Percentiles rank a stretch among this genome's conserved stretches.
These are phyloP conservation scores for Mesostigma viride DNA, from an alignment of 139 green algal species.

Conservation along the genomic window DNA sequence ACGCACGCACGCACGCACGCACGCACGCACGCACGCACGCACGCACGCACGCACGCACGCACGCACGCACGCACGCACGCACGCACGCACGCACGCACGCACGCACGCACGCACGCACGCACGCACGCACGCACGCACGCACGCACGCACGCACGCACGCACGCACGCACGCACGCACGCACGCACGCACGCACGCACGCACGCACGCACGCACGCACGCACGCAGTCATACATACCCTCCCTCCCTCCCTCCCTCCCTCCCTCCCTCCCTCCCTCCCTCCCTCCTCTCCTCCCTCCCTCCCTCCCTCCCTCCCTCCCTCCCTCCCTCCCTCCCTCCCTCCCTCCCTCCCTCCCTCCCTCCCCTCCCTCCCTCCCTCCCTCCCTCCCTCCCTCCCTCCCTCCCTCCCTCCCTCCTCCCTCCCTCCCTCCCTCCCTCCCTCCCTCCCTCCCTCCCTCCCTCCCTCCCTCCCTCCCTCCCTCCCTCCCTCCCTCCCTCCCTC, in stretches of 20 bases:
- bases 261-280: background rate
- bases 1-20: constrained; percentile 2
- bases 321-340: too few species aligned
- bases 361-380: too few species aligned
- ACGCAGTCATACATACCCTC: too few species aligned
- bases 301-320: too few species aligned
- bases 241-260: background rate
- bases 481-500: too few species aligned
- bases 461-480: too few species aligned
- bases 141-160: constrained; percentile 8
- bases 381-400: too few species aligned
- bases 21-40: constrained; percentile 1
- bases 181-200: background rate
- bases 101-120: background rate
- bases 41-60: constrained; percentile 1
- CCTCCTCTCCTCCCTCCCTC: too few species aligned
- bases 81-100: constrained; percentile 1
- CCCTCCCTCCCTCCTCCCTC: too few species aligned
- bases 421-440: too few species aligned
- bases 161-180: constrained; percentile 1
- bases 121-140: constrained; percentile 8
- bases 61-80: background rate
- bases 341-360: too few species aligned
- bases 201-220: constrained; percentile 3
- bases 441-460: too few species aligned